Percentiles rank a stretch among this genome's conserved stretches.
Evolutionary conservation across 2,329 filamentous ascomycete species (phyloP).

Genomic region (Ophiobolus disseminans): DNA sequence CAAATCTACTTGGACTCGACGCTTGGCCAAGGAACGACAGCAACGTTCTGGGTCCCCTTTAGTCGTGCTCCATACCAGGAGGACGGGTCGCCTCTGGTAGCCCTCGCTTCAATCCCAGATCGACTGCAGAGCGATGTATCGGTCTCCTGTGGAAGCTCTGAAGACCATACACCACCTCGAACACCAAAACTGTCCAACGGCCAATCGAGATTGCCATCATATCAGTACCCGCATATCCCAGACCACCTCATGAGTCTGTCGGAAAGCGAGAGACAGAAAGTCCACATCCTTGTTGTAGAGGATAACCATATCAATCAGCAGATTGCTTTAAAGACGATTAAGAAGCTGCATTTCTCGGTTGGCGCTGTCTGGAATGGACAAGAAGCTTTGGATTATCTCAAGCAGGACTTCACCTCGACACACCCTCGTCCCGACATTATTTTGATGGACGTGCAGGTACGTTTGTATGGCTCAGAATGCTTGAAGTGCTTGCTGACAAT

Average conservation of each 20-base stretch:
- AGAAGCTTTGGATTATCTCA: conserved; percentile 77
- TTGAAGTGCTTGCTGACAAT: conserved; percentile 30
- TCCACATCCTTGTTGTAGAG: conserved; percentile 79
- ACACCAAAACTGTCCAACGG: conserved; percentile 38
- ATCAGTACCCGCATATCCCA: conserved; percentile 28
- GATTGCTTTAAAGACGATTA: conserved; percentile 77
- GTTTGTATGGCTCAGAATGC: conserved; percentile 31
- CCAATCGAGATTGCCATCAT: conserved; percentile 33
- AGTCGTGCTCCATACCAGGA: conserved; percentile 68
- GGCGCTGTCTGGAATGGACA: conserved; percentile 78
- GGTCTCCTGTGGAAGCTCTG: conserved; percentile 71
- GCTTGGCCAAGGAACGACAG: conserved; percentile 73
- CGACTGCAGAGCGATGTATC: conserved; percentile 65
- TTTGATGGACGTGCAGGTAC: conserved; percentile 80
- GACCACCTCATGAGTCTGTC: conserved; percentile 57
- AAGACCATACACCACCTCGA: conserved; percentile 59
- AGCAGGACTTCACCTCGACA: conserved; percentile 57
- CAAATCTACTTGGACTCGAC: conserved; percentile 74
- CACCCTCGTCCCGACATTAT: conserved; percentile 73
- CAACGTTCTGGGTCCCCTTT: conserved; percentile 79
- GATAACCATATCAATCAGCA: conserved; percentile 79
- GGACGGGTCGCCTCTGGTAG: conserved; percentile 61
- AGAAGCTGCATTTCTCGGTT: conserved; percentile 74
- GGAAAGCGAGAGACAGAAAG: conserved; percentile 64
- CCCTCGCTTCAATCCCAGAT: conserved; percentile 71